Evolutionary conservation across 345 rosid genomes (phyloP).

Genomic region (Isatis tinctoria): DNA sequence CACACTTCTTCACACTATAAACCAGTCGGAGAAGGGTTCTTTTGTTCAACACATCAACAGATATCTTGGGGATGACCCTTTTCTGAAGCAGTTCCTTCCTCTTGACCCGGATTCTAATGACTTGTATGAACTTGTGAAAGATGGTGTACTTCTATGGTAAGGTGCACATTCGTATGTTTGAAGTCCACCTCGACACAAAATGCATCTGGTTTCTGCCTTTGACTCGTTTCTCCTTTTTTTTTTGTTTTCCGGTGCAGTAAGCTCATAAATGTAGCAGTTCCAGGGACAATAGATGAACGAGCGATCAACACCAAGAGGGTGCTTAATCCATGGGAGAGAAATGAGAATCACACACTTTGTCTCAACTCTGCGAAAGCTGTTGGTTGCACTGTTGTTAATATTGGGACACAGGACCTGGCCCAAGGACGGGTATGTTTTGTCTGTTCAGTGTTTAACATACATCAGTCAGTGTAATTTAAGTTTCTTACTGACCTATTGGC

Average conservation of each 20-base stretch:
- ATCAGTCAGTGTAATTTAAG: background rate
- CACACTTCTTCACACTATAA: constrained; percentile 68
- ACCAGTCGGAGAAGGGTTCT: constrained; percentile 69
- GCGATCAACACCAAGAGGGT: constrained; percentile 79
- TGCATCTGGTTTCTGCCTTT: constrained; percentile 15
- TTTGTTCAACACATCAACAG: constrained; percentile 90
- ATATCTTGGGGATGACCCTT: constrained; percentile 83
- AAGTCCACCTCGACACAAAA: background rate
- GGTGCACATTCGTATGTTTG: background rate
- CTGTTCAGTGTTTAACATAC: constrained; percentile 7
- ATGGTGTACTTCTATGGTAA: constrained; percentile 90
- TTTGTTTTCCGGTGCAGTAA: constrained; percentile 44
- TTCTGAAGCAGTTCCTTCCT: constrained; percentile 89
- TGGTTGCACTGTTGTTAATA: constrained; percentile 83
- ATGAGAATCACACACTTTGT: constrained; percentile 92
- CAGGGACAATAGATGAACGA: constrained; percentile 90
- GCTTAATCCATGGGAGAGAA: constrained; percentile 91
- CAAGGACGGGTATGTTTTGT: constrained; percentile 73
- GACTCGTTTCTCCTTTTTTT: background rate
- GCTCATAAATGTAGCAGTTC: constrained; percentile 86
- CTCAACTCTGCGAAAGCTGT: constrained; percentile 93
- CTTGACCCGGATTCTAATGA: constrained; percentile 67
- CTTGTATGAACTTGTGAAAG: constrained; percentile 72
- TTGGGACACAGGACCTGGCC: constrained; percentile 76
- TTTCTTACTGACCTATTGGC: background rate